Percentiles rank a stretch among this genome's conserved stretches.
These are phyloP conservation scores for Coemansia erecta DNA, from an alignment of 192 early-diverging fungal species.

Conservation along the genomic window DNA sequence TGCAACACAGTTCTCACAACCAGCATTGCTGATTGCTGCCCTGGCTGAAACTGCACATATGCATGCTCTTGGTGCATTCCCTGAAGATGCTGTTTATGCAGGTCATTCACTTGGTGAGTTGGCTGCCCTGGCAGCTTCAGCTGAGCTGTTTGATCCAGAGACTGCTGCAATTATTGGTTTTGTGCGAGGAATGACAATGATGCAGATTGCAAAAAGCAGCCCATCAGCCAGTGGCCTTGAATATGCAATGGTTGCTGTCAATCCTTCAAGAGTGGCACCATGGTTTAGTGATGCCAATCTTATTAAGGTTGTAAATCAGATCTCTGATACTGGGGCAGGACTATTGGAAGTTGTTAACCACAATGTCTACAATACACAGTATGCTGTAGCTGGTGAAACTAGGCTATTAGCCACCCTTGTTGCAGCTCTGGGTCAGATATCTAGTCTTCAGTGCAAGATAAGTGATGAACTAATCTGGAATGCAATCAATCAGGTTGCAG, in stretches of 20 bases:
- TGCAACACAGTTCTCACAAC: constrained; percentile 94
- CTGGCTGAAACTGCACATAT: constrained; percentile 86
- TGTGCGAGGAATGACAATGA: constrained; percentile 96
- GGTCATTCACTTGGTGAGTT: constrained; percentile 96
- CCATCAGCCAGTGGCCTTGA: constrained; percentile 65
- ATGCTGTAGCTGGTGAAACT: constrained; percentile 85
- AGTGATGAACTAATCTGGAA: neutral
- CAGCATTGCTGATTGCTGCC: constrained; percentile 86
- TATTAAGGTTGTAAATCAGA: constrained; percentile 55
- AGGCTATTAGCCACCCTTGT: constrained; percentile 73
- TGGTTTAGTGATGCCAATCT: constrained; percentile 82
- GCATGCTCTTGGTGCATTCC: constrained; percentile 75
- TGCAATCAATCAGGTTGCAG: neutral
- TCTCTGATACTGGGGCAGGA: constrained; percentile 60
- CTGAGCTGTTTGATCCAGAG: constrained; percentile 75
- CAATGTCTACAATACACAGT: constrained; percentile 93
- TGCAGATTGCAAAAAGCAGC: constrained; percentile 81
- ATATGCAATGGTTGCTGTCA: constrained; percentile 93
- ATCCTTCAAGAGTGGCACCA: constrained; percentile 75
- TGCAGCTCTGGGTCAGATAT: constrained; percentile 69
- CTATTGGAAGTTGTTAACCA: constrained; percentile 94
- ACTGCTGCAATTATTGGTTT: constrained; percentile 86
- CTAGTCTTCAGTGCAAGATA: constrained; percentile 38
- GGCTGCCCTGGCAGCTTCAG: constrained; percentile 81
- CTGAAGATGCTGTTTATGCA: constrained; percentile 75